These are phyloP conservation scores for Mycena kentingensis DNA, from an alignment of 768 basidiomycete species.

Conservation along the genomic window DNA sequence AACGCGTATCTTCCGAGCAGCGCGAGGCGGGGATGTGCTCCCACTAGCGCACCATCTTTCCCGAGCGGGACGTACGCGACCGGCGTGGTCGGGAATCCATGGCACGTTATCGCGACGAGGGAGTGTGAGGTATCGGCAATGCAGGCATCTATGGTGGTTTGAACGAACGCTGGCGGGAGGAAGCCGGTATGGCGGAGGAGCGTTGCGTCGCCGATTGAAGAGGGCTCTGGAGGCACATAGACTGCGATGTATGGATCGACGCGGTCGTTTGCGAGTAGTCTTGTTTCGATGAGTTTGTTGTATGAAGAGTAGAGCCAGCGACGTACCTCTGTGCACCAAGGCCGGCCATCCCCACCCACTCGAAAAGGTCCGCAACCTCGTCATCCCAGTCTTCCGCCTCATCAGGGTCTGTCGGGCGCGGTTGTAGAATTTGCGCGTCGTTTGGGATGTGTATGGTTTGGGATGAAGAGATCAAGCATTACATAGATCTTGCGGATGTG, in stretches of 20 bases:
- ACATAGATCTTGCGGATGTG: conserved; percentile 24
- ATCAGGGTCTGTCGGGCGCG: conserved; percentile 26
- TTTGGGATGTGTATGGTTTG: conserved; percentile 8
- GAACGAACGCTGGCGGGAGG: conserved; percentile 53
- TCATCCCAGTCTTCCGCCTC: conserved; percentile 53
- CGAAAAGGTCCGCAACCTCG: conserved; percentile 51
- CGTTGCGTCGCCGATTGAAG: conserved; percentile 46
- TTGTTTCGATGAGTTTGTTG: conserved; percentile 28
- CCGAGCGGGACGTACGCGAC: conserved; percentile 51
- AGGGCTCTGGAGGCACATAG: conserved; percentile 55
- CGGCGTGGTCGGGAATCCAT: conserved; percentile 48
- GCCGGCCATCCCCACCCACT: conserved; percentile 75
- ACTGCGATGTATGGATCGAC: conserved; percentile 71
- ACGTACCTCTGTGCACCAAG: conserved; percentile 66
- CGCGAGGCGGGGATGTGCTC: conserved; percentile 37
- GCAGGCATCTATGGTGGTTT: conserved; percentile 45
- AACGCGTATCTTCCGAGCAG: conserved; percentile 59
- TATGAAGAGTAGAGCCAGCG: neutral
- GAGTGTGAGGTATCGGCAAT: neutral
- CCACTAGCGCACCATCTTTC: conserved; percentile 15
- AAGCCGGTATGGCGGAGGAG: conserved; percentile 66
- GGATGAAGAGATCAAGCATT: conserved; percentile 18
- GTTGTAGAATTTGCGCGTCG: neutral
- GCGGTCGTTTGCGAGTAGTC: conserved; percentile 61
- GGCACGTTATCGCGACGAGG: conserved; percentile 48